A percentile compares a stretch with the other conserved stretches of the same genome.
phyloP scores from a whole-genome alignment of 306 rosid species.

The Ziziphus jujuba region DNA sequence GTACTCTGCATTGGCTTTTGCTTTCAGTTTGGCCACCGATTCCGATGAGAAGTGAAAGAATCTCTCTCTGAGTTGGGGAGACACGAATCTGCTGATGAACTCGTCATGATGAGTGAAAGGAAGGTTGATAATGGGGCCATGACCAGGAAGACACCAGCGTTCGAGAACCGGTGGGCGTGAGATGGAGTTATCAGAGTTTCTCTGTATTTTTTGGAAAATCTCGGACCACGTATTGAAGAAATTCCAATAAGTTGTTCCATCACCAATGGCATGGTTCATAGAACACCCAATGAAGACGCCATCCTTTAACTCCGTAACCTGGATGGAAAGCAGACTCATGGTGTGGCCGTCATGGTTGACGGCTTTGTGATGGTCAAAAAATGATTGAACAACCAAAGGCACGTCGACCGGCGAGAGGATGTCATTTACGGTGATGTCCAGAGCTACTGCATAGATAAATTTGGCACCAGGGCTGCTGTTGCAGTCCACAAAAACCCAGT shows the following conservation, averaged over 20 bases:
- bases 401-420: conserved; percentile 56
- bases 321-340: conserved; percentile 46
- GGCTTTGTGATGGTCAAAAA: conserved; percentile 57
- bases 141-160: conserved; percentile 55
- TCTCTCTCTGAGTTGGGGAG: conserved; percentile 48
- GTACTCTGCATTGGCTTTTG: conserved; percentile 48
- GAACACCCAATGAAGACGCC: conserved; percentile 73
- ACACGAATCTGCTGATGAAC: conserved; percentile 38
- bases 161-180: conserved; percentile 35
- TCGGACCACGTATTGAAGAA: conserved; percentile 61
- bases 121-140: conserved; percentile 35
- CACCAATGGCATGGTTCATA: conserved; percentile 45
- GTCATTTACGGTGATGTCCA: conserved; percentile 41
- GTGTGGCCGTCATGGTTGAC: conserved; percentile 64
- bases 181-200: conserved; percentile 4
- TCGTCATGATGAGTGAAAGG: conserved; percentile 47
- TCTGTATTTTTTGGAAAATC: conserved; percentile 41
- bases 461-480: conserved; percentile 39
- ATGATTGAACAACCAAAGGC: conserved; percentile 48
- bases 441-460: conserved; percentile 47
- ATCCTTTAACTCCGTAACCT: conserved; percentile 55
- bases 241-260: conserved; percentile 63
- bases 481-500: conserved; percentile 41
- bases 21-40: conserved; percentile 55
- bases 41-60: conserved; percentile 57